A percentile compares a stretch with the other conserved stretches of the same genome.
Evolutionary conservation across 2,329 filamentous ascomycete genomes (phyloP).

Genomic region (Alternaria triticimaculans): DNA sequence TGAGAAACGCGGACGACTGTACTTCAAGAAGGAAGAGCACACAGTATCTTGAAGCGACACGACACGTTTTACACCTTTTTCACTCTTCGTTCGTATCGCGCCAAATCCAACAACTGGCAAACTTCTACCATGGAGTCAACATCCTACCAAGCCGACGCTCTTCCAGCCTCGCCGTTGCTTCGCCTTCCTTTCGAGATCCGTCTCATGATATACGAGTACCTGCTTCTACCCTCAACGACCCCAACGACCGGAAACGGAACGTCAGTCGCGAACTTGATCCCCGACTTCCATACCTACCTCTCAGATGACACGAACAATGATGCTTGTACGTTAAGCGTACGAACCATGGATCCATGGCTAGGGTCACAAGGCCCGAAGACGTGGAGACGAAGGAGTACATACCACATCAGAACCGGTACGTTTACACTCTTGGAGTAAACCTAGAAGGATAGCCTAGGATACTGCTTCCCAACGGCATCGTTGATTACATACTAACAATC

Average conservation of each 20-base stretch:
- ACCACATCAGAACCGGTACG: constrained; percentile 46
- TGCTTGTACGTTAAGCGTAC: constrained; percentile 50
- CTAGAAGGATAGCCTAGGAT: neutral
- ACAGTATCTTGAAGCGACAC: neutral
- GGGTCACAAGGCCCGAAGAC: constrained; percentile 29
- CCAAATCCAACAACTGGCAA: neutral
- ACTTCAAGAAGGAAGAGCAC: neutral
- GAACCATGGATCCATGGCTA: constrained; percentile 53
- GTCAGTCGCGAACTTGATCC: constrained; percentile 43
- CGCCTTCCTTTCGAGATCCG: constrained; percentile 55
- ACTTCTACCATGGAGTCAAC: constrained; percentile 11
- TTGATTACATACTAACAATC: constrained; percentile 16
- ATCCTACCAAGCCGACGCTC: neutral
- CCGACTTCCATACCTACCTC: constrained; percentile 54
- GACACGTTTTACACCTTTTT: neutral
- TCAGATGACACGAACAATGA: constrained; percentile 38
- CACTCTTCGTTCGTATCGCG: neutral
- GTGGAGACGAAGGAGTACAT: constrained; percentile 48
- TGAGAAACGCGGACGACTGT: neutral
- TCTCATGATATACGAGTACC: constrained; percentile 54
- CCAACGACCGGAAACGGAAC: constrained; percentile 37
- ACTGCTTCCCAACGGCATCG: neutral
- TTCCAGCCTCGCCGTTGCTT: constrained; percentile 46
- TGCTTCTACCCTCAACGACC: constrained; percentile 50
- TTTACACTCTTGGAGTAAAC: neutral